Conservation (phyloP, 495 filamentous ascomycete genomes). For the Neurospora hispaniola region DNA sequence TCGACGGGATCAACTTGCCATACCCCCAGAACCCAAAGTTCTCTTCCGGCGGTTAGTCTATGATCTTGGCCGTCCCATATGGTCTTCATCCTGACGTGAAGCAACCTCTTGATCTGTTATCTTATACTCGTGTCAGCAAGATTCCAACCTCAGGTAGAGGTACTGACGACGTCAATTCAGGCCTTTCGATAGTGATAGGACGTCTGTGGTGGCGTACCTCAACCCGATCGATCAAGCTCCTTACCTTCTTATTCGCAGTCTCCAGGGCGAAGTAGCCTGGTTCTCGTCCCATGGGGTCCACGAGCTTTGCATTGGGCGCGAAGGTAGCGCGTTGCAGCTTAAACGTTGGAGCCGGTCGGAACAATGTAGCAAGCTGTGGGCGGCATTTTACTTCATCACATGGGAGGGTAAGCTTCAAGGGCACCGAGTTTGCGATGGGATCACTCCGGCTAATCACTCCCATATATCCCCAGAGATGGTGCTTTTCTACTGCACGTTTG, state of each 20-base stretch:
- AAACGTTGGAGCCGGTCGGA: conserved; percentile 37
- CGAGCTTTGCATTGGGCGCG: conserved; percentile 38
- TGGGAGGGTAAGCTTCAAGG: conserved; percentile 40
- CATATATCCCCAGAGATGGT: conserved; percentile 47
- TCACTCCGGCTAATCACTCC: neutral
- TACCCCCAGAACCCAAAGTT: conserved; percentile 36
- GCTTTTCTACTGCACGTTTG: conserved; percentile 65
- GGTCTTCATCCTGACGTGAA: neutral
- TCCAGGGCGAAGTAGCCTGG: conserved; percentile 30
- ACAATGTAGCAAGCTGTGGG: conserved; percentile 38
- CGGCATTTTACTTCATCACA: conserved; percentile 40
- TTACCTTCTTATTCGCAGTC: conserved; percentile 31
- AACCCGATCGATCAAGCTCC: conserved; percentile 29
- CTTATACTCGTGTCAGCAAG: neutral
- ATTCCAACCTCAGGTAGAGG: neutral
- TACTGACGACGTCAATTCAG: conserved; percentile 14
- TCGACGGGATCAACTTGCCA: conserved; percentile 30
- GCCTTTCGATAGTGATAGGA: conserved; percentile 39
- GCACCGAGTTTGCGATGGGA: neutral
- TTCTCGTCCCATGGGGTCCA: conserved; percentile 37
- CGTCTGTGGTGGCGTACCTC: conserved; percentile 39
- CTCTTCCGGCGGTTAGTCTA: conserved; percentile 39
- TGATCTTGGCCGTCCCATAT: neutral
- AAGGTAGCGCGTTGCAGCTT: conserved; percentile 36
- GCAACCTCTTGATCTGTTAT: neutral